phyloP scores from a whole-genome alignment of 2,329 filamentous ascomycete species.

The Myriosclerotinia duriaeana region DNA sequence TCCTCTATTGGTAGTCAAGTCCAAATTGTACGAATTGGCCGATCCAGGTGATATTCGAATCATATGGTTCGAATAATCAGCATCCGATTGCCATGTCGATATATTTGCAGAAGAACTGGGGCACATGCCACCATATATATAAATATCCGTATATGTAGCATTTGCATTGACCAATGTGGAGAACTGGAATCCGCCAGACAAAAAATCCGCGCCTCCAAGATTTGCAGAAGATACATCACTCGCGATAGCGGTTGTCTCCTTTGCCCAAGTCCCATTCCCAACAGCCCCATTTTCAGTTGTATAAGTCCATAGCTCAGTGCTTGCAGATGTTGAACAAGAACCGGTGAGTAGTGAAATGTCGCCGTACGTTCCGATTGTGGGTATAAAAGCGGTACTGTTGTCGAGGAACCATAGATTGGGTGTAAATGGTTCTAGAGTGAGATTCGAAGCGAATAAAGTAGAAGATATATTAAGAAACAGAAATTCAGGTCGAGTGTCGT shows the following conservation, averaged over 20 bases:
- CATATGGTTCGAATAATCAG: conserved; percentile 81
- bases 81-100: conserved; percentile 62
- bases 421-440: conserved; percentile 52
- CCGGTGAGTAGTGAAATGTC: conserved; percentile 74
- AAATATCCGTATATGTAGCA: conserved; percentile 39
- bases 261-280: conserved; percentile 57
- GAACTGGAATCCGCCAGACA: conserved; percentile 48
- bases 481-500: conserved; percentile 47
- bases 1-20: conserved; percentile 48
- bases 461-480: conserved; percentile 65
- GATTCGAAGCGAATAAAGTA: conserved; percentile 50
- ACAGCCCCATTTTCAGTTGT: conserved; percentile 46
- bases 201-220: conserved; percentile 53
- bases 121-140: conserved; percentile 85
- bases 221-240: conserved; percentile 40
- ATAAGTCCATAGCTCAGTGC: conserved; percentile 68
- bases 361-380: conserved; percentile 65
- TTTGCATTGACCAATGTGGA: conserved; percentile 37
- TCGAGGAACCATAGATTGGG: conserved; percentile 63
- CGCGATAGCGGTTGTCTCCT: conserved; percentile 44
- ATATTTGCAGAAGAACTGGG: conserved; percentile 50
- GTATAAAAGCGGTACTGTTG: conserved; percentile 60
- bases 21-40: conserved; percentile 45
- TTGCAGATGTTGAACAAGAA: conserved; percentile 58
- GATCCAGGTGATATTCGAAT: conserved; percentile 56